Conservation (phyloP, 345 rosid genomes). For the Bruguiera gymnorhiza region DNA sequence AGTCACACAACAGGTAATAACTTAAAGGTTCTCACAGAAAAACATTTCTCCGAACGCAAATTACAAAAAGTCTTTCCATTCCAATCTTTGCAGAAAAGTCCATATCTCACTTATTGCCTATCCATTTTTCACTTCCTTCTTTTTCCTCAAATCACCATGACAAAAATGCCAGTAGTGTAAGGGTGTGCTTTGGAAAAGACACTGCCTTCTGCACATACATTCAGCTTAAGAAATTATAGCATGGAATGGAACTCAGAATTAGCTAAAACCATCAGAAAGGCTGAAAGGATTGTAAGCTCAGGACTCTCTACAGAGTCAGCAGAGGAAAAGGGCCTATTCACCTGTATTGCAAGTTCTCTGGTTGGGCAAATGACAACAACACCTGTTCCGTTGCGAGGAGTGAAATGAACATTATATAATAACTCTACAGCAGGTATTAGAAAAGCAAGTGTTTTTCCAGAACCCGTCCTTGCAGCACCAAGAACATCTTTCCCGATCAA, state of each 20-base stretch:
- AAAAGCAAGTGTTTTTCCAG: constrained; percentile 96
- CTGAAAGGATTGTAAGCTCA: not conserved
- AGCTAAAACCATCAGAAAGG: not conserved
- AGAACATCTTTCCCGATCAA: constrained; percentile 89
- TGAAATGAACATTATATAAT: constrained; percentile 56
- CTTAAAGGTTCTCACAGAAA: not conserved
- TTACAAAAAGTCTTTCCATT: not conserved
- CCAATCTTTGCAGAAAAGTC: not conserved
- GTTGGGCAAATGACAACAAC: constrained; percentile 93
- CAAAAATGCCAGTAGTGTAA: no score
- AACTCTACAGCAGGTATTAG: constrained; percentile 87
- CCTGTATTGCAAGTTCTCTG: constrained; percentile 98
- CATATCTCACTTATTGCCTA: not conserved
- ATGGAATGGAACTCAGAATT: not conserved
- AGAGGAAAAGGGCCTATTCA: constrained; percentile 12
- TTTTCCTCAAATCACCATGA: no score
- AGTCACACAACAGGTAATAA: not conserved
- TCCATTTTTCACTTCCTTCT: no score
- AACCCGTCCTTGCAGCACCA: constrained; percentile 97
- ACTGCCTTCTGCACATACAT: not conserved
- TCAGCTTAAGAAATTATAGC: not conserved
- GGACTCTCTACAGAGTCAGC: not conserved
- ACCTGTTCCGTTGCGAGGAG: constrained; percentile 82
- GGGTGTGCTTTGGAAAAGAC: no score
- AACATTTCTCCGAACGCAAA: not conserved